phyloP scores from a whole-genome alignment of 2,329 filamentous ascomycete genomes.

The Cyphellophora europaea region DNA sequence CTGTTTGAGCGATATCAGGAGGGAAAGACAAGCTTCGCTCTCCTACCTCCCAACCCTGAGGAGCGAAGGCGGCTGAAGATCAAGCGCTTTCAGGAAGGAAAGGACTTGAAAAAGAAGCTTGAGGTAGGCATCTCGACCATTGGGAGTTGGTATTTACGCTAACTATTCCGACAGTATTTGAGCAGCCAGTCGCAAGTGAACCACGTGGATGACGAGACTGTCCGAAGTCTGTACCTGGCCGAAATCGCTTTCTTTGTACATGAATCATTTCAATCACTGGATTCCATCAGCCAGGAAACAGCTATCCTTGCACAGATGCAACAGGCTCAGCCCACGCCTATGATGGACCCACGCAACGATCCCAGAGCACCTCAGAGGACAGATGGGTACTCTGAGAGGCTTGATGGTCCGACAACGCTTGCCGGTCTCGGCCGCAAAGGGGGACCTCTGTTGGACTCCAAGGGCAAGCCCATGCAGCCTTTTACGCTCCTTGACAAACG shows the following conservation, averaged over 20 bases:
- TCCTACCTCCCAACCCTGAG: constrained; percentile 55
- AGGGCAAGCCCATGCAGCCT: constrained; percentile 79
- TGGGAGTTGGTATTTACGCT: constrained; percentile 1
- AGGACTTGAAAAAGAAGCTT: constrained; percentile 73
- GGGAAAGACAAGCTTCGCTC: constrained; percentile 61
- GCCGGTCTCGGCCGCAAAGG: constrained; percentile 38
- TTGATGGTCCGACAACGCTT: constrained; percentile 56
- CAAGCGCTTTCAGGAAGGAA: constrained; percentile 72
- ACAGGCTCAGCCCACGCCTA: constrained; percentile 34
- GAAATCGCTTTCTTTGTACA: constrained; percentile 66
- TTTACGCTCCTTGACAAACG: constrained; percentile 78
- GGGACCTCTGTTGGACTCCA: constrained; percentile 65
- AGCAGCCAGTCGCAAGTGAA: constrained; percentile 12
- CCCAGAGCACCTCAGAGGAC: constrained; percentile 20
- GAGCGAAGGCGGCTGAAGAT: constrained; percentile 77
- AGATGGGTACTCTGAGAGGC: constrained; percentile 56
- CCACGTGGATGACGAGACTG: constrained; percentile 64
- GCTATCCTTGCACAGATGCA: constrained; percentile 73
- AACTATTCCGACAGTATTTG: constrained; percentile 9
- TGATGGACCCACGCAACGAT: constrained; percentile 25
- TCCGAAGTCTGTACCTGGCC: constrained; percentile 68
- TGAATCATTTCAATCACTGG: constrained; percentile 76
- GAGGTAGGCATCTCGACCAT: constrained; percentile 45
- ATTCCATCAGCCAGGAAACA: constrained; percentile 74
- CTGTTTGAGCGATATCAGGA: constrained; percentile 67